These are phyloP conservation scores for Thermomucor indicae-seudaticae DNA, from an alignment of 371 early-diverging fungal species.

Conservation along the genomic window DNA sequence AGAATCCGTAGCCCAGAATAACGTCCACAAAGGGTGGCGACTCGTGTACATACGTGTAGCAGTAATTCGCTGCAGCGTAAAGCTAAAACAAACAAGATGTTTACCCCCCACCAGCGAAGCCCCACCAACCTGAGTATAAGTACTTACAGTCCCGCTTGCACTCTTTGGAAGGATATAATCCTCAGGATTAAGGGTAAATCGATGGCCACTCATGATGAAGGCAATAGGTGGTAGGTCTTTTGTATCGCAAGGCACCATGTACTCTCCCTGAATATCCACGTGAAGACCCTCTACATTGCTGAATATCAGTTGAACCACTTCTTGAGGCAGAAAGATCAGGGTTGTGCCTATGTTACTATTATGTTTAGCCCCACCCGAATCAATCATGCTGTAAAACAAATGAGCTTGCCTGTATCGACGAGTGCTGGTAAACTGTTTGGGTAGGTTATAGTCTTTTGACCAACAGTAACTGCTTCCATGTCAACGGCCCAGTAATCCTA, in stretches of 20 bases:
- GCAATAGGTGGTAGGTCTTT: constrained; percentile 18
- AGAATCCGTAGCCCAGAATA: constrained; percentile 43
- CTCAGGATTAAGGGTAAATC: constrained; percentile 18
- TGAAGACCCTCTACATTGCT: constrained; percentile 8
- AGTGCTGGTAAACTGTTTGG: constrained; percentile 14
- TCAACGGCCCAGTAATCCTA: constrained; percentile 47
- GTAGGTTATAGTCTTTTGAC: constrained; percentile 7
- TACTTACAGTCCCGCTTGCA: constrained; percentile 23
- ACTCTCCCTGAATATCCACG: constrained; percentile 21
- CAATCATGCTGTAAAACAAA: not conserved
- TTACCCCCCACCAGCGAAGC: not conserved
- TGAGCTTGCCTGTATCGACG: constrained; percentile 33
- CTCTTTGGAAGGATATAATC: constrained; percentile 24
- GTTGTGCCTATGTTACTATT: constrained; percentile 22
- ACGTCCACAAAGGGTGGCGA: constrained; percentile 30
- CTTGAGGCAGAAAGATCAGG: constrained; percentile 25
- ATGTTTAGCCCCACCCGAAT: too few relatives aligned
- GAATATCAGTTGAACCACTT: constrained; percentile 16
- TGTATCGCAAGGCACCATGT: constrained; percentile 29
- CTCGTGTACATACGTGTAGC: constrained; percentile 38
- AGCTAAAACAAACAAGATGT: constrained; percentile 7
- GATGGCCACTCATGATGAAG: constrained; percentile 15
- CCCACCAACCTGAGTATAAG: not conserved
- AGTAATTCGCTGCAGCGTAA: constrained; percentile 5
- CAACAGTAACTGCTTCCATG: constrained; percentile 22